Conservation (phyloP, 768 basidiomycete species). For the Lactifluus piperatus region DNA sequence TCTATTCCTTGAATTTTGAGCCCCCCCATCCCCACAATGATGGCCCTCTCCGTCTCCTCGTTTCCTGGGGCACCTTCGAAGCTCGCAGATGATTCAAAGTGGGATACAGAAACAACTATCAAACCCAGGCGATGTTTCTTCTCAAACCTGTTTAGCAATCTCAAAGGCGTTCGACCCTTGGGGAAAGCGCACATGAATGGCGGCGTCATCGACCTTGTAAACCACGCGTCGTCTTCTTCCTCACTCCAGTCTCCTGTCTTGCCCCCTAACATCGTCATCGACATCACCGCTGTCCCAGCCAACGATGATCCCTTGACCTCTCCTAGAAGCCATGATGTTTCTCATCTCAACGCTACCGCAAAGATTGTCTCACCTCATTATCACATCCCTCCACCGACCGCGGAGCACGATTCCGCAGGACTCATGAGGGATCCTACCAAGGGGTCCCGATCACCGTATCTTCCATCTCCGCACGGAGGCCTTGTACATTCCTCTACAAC, state of each 20-base stretch:
- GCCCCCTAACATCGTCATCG: not conserved
- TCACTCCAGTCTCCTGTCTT: not conserved
- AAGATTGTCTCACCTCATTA: not conserved
- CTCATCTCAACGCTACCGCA: not conserved
- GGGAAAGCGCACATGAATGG: not conserved
- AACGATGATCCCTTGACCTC: not conserved
- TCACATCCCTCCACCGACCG: not conserved
- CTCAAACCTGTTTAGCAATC: conserved; percentile 1
- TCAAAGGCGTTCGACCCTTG: not conserved
- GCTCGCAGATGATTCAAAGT: not conserved
- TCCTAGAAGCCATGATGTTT: not conserved
- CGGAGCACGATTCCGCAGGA: not conserved
- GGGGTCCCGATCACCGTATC: not conserved
- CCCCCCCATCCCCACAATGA: not conserved
- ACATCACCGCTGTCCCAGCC: not conserved
- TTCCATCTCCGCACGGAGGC: not conserved
- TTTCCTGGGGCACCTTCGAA: conserved; percentile 13
- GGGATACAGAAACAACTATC: no score
- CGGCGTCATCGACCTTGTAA: not conserved
- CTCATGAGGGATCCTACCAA: not conserved
- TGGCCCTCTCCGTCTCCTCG: conserved; percentile 20
- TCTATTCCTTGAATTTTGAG: not conserved
- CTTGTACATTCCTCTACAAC: not conserved
- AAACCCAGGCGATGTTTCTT: not conserved
- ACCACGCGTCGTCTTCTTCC: not conserved